Conservation (phyloP, 106 monocot species). For the Vanilla planifolia region DNA sequence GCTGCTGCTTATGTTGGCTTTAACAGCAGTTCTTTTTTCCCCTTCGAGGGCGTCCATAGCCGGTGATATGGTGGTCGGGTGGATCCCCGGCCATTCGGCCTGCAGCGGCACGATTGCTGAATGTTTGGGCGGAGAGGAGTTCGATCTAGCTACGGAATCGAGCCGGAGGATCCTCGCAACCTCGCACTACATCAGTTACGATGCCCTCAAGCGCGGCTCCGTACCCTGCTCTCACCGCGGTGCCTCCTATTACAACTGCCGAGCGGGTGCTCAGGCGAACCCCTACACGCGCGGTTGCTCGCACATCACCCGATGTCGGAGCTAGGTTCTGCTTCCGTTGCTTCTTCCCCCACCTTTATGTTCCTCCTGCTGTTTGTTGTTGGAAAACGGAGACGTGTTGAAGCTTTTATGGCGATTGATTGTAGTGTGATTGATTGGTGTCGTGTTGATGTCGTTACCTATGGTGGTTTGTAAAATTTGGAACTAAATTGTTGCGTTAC, state of each 20-base stretch:
- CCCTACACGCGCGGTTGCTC: conserved; percentile 47
- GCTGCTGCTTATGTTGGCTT: not conserved
- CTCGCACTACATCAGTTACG: conserved; percentile 37
- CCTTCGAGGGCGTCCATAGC: not conserved
- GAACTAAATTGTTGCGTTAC: no score
- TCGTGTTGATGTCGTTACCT: no score
- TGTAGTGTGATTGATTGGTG: no score
- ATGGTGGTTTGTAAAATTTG: no score
- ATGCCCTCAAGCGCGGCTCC: conserved; percentile 20
- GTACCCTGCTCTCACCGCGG: conserved; percentile 44
- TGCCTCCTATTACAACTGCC: conserved; percentile 58
- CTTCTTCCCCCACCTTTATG: not conserved
- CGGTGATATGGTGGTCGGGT: not conserved
- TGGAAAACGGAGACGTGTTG: no score
- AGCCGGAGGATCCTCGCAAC: conserved; percentile 35
- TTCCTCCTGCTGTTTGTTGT: not conserved
- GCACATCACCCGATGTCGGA: conserved; percentile 35
- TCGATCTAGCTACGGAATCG: conserved; percentile 27
- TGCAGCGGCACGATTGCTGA: conserved; percentile 13
- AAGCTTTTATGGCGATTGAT: no score
- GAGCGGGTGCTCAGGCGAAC: conserved; percentile 39
- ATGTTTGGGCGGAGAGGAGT: conserved; percentile 21
- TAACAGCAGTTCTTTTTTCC: not conserved
- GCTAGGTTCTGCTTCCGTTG: conserved; percentile 1
- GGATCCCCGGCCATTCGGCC: conserved; percentile 7